Percentiles rank a stretch among this genome's conserved stretches.
Evolutionary conservation across 441 rosid species (phyloP).

Genomic region (Capsella rubella): DNA sequence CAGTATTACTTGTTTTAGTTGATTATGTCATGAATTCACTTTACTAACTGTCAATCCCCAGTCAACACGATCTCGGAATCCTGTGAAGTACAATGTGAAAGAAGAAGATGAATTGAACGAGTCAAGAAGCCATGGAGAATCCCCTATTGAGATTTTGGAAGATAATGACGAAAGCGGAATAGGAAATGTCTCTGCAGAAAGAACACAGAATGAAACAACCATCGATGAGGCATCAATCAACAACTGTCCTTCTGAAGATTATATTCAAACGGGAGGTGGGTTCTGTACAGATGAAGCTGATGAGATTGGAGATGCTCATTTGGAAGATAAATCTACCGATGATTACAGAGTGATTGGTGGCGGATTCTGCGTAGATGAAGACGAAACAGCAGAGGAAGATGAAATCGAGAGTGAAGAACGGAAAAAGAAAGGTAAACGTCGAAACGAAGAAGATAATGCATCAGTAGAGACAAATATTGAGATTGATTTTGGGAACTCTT

Average conservation of each 20-base stretch:
- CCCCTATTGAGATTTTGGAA: constrained; percentile 39
- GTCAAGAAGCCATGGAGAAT: constrained; percentile 36
- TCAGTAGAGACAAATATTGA: constrained; percentile 32
- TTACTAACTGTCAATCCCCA: constrained; percentile 42
- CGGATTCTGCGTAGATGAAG: constrained; percentile 74
- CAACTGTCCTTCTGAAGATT: constrained; percentile 37
- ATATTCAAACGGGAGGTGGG: constrained; percentile 61
- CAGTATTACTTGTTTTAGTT: background rate
- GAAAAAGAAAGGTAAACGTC: constrained; percentile 30
- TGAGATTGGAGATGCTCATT: constrained; percentile 45
- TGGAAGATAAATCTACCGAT: constrained; percentile 42
- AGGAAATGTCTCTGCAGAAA: constrained; percentile 35
- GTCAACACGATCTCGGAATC: constrained; percentile 77
- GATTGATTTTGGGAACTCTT: constrained; percentile 28
- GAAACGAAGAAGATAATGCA: constrained; percentile 20
- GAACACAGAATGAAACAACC: constrained; percentile 40
- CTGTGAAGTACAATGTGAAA: constrained; percentile 53
- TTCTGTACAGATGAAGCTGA: constrained; percentile 60
- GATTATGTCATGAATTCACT: constrained; percentile 13
- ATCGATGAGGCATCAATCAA: constrained; percentile 35
- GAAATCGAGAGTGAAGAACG: constrained; percentile 40
- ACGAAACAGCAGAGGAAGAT: constrained; percentile 42
- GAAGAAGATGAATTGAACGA: constrained; percentile 55
- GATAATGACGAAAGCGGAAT: constrained; percentile 35
- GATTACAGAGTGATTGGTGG: constrained; percentile 69